Percentiles rank a stretch among this genome's conserved stretches.
Conservation (phyloP, 169 alveolate species). For the Plasmodium knowlesi region DNA sequence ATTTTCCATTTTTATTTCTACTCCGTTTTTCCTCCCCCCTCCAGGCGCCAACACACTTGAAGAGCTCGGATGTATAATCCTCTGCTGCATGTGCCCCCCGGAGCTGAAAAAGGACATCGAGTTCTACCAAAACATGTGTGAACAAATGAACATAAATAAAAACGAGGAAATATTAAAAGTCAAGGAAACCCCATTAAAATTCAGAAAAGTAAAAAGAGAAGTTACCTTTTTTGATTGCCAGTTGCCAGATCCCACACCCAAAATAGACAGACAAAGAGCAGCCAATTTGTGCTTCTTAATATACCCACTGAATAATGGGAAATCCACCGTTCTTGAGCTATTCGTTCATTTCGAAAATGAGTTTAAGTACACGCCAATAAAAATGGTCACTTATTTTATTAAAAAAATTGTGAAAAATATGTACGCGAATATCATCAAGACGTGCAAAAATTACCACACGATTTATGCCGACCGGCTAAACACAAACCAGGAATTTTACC, state of each 20-base stretch:
- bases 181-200: conserved; percentile 47
- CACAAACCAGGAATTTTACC: conserved; percentile 73
- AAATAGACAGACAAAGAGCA: conserved; percentile 75
- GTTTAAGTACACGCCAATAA: conserved; percentile 77
- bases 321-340: conserved; percentile 78
- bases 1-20: background rate
- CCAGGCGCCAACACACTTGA: conserved; percentile 79
- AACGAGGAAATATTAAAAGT: conserved; percentile 52
- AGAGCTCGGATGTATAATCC: conserved; percentile 81
- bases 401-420: conserved; percentile 78
- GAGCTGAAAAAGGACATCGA: conserved; percentile 68
- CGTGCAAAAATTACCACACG: conserved; percentile 71
- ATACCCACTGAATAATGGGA: conserved; percentile 77
- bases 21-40: background rate
- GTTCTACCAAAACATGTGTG: conserved; percentile 52
- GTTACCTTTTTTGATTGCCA: conserved; percentile 36
- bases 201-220: conserved; percentile 23
- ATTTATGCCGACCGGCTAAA: conserved; percentile 69
- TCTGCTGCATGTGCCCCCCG: conserved; percentile 80
- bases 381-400: conserved; percentile 76
- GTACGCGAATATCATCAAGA: conserved; percentile 77
- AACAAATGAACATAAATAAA: conserved; percentile 47
- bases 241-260: conserved; percentile 63
- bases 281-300: conserved; percentile 78
- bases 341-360: conserved; percentile 76